Evolutionary conservation across 108 stramenopile genomes (phyloP).

Genomic region (Fragilaria crotonensis): DNA sequence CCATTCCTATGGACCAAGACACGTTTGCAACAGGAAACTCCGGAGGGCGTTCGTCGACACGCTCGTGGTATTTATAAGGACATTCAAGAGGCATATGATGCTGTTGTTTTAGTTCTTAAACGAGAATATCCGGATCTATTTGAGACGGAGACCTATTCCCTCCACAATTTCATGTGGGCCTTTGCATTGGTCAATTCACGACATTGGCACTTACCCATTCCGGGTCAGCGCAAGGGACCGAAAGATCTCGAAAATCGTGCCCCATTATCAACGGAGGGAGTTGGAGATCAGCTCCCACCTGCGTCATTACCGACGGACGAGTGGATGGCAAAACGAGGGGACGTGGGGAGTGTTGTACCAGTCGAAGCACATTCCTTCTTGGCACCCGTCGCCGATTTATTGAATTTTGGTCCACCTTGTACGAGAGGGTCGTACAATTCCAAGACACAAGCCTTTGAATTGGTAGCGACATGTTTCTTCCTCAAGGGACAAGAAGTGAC

Average conservation of each 20-base stretch:
- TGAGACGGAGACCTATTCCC: constrained; percentile 52
- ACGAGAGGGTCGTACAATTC: constrained; percentile 64
- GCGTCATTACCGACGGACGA: constrained; percentile 46
- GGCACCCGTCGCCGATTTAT: constrained; percentile 76
- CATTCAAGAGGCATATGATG: constrained; percentile 59
- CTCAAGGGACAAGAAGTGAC: constrained; percentile 76
- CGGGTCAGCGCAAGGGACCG: constrained; percentile 10
- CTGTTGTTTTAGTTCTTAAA: constrained; percentile 40
- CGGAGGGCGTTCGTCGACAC: constrained; percentile 37
- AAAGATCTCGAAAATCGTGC: constrained; percentile 5
- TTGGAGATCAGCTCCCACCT: constrained; percentile 18
- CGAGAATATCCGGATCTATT: constrained; percentile 49
- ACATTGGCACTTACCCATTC: constrained; percentile 70
- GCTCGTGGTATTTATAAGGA: constrained; percentile 55
- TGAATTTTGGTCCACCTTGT: constrained; percentile 84
- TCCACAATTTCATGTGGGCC: constrained; percentile 72
- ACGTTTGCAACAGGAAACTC: constrained; percentile 24
- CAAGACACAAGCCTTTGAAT: constrained; percentile 58
- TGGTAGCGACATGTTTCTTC: constrained; percentile 68
- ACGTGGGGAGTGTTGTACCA: not conserved
- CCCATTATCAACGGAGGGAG: not conserved
- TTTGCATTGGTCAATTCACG: constrained; percentile 82
- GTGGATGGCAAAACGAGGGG: constrained; percentile 31
- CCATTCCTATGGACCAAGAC: constrained; percentile 62
- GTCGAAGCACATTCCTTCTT: constrained; percentile 58